Evolutionary conservation across 2,329 filamentous ascomycete genomes (phyloP), one percentile per base, ranked within the genome.

Genomic region (Podosphaera xanthii): DNA sequence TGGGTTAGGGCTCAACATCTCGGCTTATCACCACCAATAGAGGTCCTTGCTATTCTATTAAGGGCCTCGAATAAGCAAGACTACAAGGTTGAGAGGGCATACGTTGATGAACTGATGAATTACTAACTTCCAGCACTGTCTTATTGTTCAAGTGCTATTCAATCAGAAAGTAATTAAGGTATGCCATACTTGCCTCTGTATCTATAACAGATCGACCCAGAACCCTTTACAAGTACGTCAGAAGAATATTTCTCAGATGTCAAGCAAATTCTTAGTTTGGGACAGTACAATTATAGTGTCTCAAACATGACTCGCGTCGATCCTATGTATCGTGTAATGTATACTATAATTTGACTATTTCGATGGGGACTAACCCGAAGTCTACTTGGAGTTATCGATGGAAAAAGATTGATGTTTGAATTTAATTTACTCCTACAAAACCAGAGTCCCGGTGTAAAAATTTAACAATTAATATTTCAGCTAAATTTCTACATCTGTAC

Each of bases 1-100:
- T 98, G 92, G 92, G 80, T 86, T 68, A 81, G 92, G 53, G 92
- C 92, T 3, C 78, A 94, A 59, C 77, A 76, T 59, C 74, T 98
- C n/a, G 83, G 84, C 2, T 75, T 98, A n/a, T 78, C 84, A 38
- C 92, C 92, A 1, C 91, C 92, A 0, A 78, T 95, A 34, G 91
- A 97, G 70, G 89, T 96, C 2, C 76, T 97, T 4, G 87, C 89
- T 0, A 86, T 97, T 14, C 72, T 97, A 54, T 66, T 94, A 59
- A 84, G 82, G 67, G 83, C 88, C 67, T 80, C 84, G 67, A 72
- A 77, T 4, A 77, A 73, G 60, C 76, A 75, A 0, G 77, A 76
- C 40, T 66, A 69, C 40, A 75, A 73, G 38, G 70, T 77, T 40
- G 79, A 92, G 71, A 76, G 75, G 63, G 86, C 90, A 31, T 80